Evolutionary conservation across 352 stramenopile genomes (phyloP).

Genomic region (Phytophthora citricola): DNA sequence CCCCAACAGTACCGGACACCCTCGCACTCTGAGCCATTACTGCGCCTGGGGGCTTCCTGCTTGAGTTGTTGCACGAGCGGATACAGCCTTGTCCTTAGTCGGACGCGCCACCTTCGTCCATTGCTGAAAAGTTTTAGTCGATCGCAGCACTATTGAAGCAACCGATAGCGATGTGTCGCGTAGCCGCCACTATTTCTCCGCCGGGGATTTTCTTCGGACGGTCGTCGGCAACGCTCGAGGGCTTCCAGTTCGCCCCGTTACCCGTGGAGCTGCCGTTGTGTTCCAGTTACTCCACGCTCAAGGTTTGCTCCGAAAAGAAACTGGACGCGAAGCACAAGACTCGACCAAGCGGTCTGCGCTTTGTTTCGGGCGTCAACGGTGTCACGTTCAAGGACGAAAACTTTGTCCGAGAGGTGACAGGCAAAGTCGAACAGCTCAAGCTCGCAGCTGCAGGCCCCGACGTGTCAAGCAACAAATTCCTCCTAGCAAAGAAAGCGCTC

Average conservation of each 20-base stretch:
- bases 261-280: conserved; percentile 3
- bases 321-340: background rate
- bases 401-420: conserved; percentile 4
- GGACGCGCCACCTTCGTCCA: too few species aligned
- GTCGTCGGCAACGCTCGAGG: background rate
- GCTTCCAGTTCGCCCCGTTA: background rate
- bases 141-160: background rate
- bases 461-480: conserved; percentile 4
- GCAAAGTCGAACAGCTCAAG: background rate
- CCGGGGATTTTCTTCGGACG: conserved; percentile 11
- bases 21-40: too few species aligned
- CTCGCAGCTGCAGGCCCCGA: background rate
- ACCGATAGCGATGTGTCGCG: conserved; percentile 8
- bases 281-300: background rate
- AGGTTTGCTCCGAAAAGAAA: background rate
- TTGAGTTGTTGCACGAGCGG: too few species aligned
- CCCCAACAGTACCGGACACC: too few species aligned
- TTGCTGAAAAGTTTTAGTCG: too few species aligned
- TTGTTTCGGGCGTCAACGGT: conserved; percentile 3
- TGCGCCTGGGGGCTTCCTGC: too few species aligned
- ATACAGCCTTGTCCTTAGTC: too few species aligned
- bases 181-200: background rate
- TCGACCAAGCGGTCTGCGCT: background rate
- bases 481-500: background rate
- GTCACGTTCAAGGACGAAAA: conserved; percentile 3